Evolutionary conservation across 2,329 filamentous ascomycete species (phyloP).

Genomic region (Aspergillus sp.): DNA sequence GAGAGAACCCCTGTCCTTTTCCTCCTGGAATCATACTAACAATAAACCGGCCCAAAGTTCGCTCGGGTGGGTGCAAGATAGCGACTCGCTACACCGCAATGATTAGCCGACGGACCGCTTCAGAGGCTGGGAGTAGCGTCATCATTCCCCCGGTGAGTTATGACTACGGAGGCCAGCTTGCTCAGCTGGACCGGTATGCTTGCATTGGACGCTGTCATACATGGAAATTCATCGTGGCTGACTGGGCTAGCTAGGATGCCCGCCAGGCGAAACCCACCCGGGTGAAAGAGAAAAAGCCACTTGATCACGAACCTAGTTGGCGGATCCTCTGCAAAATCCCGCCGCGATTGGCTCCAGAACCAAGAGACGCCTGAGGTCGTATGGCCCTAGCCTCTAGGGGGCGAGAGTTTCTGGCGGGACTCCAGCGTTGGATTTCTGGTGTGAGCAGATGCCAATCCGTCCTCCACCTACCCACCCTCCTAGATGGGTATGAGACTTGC

Average conservation of each 20-base stretch:
- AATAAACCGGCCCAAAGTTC: not conserved
- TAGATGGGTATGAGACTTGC: not conserved
- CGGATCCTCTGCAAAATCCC: constrained; percentile 19
- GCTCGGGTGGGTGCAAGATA: not conserved
- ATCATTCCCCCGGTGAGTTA: not conserved
- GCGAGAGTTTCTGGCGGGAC: too few relatives aligned
- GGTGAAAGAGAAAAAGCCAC: constrained; percentile 6
- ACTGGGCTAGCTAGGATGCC: not conserved
- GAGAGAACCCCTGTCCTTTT: not conserved
- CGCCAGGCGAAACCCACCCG: not conserved
- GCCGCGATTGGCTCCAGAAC: constrained; percentile 13
- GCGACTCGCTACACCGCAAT: not conserved
- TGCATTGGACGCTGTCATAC: not conserved
- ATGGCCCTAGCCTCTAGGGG: too few relatives aligned
- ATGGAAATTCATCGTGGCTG: not conserved
- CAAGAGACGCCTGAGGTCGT: constrained; percentile 1
- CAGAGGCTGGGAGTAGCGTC: not conserved
- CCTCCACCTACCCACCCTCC: not conserved
- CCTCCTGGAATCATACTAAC: too few relatives aligned
- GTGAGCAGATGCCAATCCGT: too few relatives aligned
- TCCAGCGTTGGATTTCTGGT: too few relatives aligned
- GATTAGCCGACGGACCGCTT: not conserved
- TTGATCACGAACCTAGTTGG: constrained; percentile 19
- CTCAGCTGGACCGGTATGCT: not conserved
- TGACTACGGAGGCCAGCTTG: too few relatives aligned